phyloP scores from a whole-genome alignment of 2,329 filamentous ascomycete genomes.

The Colletotrichum destructivum region DNA sequence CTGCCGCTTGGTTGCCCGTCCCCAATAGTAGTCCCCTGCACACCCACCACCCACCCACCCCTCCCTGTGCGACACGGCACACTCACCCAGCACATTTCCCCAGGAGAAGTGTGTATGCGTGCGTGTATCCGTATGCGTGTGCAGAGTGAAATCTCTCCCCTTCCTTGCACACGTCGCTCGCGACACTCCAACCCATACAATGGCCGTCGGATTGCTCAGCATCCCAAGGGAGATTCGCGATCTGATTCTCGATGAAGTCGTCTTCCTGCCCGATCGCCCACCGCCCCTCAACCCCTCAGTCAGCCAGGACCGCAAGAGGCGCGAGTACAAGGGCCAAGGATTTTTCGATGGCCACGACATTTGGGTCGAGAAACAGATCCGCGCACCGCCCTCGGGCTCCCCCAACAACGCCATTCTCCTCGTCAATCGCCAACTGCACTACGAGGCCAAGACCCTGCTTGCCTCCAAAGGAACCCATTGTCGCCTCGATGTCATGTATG shows the following conservation, averaged over 20 bases:
- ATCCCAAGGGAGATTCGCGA: slow-evolving; percentile 43
- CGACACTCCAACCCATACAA: slow-evolving; percentile 13
- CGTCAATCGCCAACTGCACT: slow-evolving; percentile 43
- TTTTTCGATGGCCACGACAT: slow-evolving; percentile 43
- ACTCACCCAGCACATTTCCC: background rate
- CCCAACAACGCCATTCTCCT: slow-evolving; percentile 40
- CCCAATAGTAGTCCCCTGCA: slow-evolving; percentile 1
- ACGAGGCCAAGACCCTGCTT: slow-evolving; percentile 38
- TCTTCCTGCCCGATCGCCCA: slow-evolving; percentile 38
- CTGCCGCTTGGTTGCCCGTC: background rate
- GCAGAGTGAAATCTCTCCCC: background rate
- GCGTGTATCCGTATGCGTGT: background rate
- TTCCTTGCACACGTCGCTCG: background rate
- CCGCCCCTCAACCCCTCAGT: slow-evolving; percentile 30
- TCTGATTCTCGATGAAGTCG: slow-evolving; percentile 40
- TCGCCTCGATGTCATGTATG: slow-evolving; percentile 44
- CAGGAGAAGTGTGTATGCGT: too few relatives aligned
- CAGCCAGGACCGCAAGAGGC: slow-evolving; percentile 41
- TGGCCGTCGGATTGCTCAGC: slow-evolving; percentile 38
- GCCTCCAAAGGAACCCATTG: slow-evolving; percentile 36
- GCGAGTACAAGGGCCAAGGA: slow-evolving; percentile 41
- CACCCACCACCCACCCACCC: background rate
- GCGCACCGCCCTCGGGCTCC: slow-evolving; percentile 32
- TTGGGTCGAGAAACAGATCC: slow-evolving; percentile 35
- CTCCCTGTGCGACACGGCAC: slow-evolving; percentile 10